Evolutionary conservation across 2,329 filamentous ascomycete genomes (phyloP), one percentile per base, ranked within the genome.

Genomic region (Fusarium napiforme): DNA sequence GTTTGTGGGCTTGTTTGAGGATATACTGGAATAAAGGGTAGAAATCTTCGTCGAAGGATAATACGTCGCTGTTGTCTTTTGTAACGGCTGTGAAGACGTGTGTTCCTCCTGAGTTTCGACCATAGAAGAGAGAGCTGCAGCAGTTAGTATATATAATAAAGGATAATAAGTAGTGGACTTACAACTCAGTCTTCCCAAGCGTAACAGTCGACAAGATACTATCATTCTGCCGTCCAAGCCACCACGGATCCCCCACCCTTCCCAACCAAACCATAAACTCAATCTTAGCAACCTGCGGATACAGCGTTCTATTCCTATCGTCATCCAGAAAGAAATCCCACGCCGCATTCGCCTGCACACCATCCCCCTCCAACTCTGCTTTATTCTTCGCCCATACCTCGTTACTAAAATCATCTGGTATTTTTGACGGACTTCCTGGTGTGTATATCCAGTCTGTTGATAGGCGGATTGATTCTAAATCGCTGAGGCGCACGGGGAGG

Each of bases 311-410:
- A 16, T 77, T 76, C 4, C 69, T 62, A 19, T 77, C 72, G 39
- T 76, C 66, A 9, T 78, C 76, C 4, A 78, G 67, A 14, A 78
- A 78, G n/a, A 78, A 78, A 12, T 78, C 76, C 76, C 76, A 78
- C 3, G 76, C 76, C 0, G 76, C 76, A 56, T 78, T 78, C 1
- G 76, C 73, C 53, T 74, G 69, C 0, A 67, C 64, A 0, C 58
- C 65, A 0, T 63, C 37, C 4, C 52, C 68, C 14, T 53, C 53
- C 14, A 78, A 15, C 30, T 64, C 50, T 1, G 46, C 62, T 50
- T 76, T 77, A 15, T 78, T 78, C 19, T 57, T 37, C 5, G 18
- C 32, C 76, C 75, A 77, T 1, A 39, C 62, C 1, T 64, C 43
- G 2, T 45, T 42, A 16, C 43, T 67, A 30, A 78, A 78, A 9